A percentile compares a stretch with the other conserved stretches of the same genome.
Conservation (phyloP, 2,329 filamentous ascomycete genomes). For the Aspergillus unguis region DNA sequence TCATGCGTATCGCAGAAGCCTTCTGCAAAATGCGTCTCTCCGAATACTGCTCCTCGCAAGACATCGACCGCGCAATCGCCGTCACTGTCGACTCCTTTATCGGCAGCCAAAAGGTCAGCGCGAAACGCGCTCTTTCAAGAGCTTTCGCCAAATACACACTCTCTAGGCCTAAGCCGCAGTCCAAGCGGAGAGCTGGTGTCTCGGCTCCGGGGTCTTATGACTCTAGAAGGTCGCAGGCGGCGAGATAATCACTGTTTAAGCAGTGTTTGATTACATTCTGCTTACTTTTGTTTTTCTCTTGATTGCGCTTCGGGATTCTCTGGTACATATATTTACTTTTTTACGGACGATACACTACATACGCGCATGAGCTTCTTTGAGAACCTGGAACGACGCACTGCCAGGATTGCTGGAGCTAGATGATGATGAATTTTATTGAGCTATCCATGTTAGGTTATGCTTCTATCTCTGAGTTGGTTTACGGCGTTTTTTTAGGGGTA, state of each 20-base stretch:
- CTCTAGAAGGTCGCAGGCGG: slow-evolving; percentile 12
- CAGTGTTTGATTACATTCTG: background rate
- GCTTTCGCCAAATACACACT: slow-evolving; percentile 76
- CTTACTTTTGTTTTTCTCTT: background rate
- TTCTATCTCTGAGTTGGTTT: background rate
- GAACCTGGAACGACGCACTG: too few relatives aligned
- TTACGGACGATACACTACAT: background rate
- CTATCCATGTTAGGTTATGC: background rate
- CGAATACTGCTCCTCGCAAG: slow-evolving; percentile 83
- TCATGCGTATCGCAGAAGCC: slow-evolving; percentile 89
- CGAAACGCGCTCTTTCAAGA: slow-evolving; percentile 90
- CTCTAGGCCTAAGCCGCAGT: slow-evolving; percentile 39
- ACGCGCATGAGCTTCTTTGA: background rate
- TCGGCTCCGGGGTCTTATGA: slow-evolving; percentile 28
- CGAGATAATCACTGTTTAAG: background rate
- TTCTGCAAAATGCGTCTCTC: slow-evolving; percentile 99
- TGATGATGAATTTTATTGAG: background rate
- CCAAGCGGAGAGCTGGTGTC: slow-evolving; percentile 38
- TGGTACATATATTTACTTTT: background rate
- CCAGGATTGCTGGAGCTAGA: background rate
- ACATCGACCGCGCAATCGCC: slow-evolving; percentile 95
- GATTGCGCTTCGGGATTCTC: background rate
- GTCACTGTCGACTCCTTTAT: slow-evolving; percentile 97
- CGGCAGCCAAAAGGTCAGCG: slow-evolving; percentile 92
- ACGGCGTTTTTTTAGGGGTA: background rate